Evolutionary conservation across 495 filamentous ascomycete species (phyloP).

Genomic region (Xylaria nigripes): DNA sequence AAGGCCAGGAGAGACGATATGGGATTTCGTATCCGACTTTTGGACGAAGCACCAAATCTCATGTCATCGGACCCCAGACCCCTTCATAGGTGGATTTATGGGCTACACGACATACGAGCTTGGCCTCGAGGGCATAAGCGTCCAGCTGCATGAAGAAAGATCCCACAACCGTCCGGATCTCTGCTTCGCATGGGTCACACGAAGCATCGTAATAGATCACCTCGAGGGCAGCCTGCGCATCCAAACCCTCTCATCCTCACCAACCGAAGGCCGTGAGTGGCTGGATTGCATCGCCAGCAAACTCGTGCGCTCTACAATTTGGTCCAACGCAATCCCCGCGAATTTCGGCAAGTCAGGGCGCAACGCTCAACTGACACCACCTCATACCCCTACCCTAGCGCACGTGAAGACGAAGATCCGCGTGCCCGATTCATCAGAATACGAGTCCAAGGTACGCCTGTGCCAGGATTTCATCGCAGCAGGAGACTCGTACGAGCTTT

Average conservation of each 20-base stretch:
- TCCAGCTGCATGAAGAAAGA: conserved; percentile 28
- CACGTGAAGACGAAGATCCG: conserved; percentile 15
- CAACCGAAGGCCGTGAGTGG: conserved; percentile 32
- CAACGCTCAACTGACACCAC: conserved; percentile 19
- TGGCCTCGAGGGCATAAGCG: conserved; percentile 55
- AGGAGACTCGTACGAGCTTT: conserved; percentile 91
- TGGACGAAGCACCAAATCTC: conserved; percentile 40
- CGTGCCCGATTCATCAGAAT: conserved; percentile 47
- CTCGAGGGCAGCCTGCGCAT: conserved; percentile 50
- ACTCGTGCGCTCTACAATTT: conserved; percentile 23
- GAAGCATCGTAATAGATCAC: conserved; percentile 77
- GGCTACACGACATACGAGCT: conserved; percentile 88
- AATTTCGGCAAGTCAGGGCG: conserved; percentile 15
- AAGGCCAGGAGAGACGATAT: conserved; percentile 36
- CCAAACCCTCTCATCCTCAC: conserved; percentile 46
- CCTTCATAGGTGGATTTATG: conserved; percentile 88
- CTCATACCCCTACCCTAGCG: conserved; percentile 15
- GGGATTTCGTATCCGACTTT: conserved; percentile 49
- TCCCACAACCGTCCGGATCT: conserved; percentile 58
- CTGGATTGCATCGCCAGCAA: conserved; percentile 21
- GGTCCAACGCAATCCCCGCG: conserved; percentile 20
- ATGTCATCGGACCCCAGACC: conserved; percentile 31
- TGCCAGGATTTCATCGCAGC: conserved; percentile 65
- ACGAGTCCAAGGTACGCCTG: conserved; percentile 53
- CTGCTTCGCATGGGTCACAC: conserved; percentile 66